phyloP scores from a whole-genome alignment of 2,329 filamentous ascomycete genomes.

The Botrytis squamosa region DNA sequence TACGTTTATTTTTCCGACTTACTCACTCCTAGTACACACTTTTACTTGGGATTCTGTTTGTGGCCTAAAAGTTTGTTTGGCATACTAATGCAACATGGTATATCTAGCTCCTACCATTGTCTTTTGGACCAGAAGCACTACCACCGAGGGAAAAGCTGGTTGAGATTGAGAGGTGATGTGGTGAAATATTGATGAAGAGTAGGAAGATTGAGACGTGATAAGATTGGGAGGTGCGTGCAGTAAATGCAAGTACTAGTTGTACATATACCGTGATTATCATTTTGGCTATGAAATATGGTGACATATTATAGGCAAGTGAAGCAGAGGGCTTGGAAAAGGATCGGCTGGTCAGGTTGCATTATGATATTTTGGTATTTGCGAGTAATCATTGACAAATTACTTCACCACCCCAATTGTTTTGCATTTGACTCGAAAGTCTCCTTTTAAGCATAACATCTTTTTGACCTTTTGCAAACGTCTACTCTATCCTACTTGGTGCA shows the following conservation, averaged over 20 bases:
- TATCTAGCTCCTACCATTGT: conserved; percentile 9
- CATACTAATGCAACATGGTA: neutral
- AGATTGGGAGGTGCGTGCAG: neutral
- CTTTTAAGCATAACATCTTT: neutral
- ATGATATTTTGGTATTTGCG: neutral
- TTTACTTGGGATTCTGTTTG: neutral
- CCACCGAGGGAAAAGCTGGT: neutral
- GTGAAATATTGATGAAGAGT: neutral
- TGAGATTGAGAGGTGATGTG: neutral
- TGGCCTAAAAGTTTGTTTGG: neutral
- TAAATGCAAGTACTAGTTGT: neutral
- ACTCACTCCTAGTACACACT: neutral
- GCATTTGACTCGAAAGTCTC: neutral
- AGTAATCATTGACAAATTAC: neutral
- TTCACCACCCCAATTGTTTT: neutral
- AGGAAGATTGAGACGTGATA: neutral
- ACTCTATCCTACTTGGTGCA: neutral
- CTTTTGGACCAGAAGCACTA: conserved; percentile 20
- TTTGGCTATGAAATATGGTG: neutral
- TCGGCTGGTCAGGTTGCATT: neutral
- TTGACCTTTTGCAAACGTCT: neutral
- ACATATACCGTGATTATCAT: neutral
- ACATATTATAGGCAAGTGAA: neutral
- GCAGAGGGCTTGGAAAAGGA: neutral
- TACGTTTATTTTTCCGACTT: neutral